Conservation (phyloP, 2,329 filamentous ascomycete genomes). For the Chaetomiaceae sp. region DNA sequence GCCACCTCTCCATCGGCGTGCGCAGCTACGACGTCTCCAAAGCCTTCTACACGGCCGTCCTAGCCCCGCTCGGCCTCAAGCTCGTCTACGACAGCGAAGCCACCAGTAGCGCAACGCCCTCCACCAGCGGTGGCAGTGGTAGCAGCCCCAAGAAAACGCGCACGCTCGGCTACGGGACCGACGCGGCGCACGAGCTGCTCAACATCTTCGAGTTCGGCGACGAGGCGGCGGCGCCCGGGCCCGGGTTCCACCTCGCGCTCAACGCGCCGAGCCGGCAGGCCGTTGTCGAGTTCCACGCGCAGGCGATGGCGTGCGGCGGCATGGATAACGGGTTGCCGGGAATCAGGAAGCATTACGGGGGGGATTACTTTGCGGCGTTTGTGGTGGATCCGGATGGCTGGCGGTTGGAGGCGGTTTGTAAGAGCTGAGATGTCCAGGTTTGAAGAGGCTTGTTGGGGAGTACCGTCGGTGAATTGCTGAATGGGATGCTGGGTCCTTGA, state of each 20-base stretch:
- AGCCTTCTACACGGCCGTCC: conserved; percentile 28
- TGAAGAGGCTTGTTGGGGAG: no score
- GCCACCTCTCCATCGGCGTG: conserved; percentile 23
- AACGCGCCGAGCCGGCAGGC: conserved; percentile 27
- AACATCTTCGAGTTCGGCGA: conserved; percentile 28
- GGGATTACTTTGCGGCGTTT: conserved; percentile 31
- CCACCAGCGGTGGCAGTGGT: no score
- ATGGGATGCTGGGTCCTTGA: no score
- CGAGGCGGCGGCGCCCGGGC: conserved; percentile 23
- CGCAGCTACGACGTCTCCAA: conserved; percentile 23
- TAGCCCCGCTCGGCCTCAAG: conserved; percentile 25
- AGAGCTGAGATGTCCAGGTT: background rate
- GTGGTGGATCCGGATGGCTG: conserved; percentile 31
- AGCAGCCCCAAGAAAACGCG: no score
- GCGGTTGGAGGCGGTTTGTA: conserved; percentile 30
- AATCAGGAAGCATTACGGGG: conserved; percentile 28
- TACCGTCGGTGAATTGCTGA: no score
- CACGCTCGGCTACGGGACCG: conserved; percentile 28
- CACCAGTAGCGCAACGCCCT: no score
- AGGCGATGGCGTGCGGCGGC: conserved; percentile 26
- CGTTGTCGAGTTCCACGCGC: conserved; percentile 28
- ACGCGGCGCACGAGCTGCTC: conserved; percentile 25
- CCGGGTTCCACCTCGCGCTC: conserved; percentile 31
- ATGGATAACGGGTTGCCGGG: conserved; percentile 28
- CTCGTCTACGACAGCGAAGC: conserved; percentile 30